phyloP scores from a whole-genome alignment of 352 stramenopile genomes.

The Discostella stelligera region DNA sequence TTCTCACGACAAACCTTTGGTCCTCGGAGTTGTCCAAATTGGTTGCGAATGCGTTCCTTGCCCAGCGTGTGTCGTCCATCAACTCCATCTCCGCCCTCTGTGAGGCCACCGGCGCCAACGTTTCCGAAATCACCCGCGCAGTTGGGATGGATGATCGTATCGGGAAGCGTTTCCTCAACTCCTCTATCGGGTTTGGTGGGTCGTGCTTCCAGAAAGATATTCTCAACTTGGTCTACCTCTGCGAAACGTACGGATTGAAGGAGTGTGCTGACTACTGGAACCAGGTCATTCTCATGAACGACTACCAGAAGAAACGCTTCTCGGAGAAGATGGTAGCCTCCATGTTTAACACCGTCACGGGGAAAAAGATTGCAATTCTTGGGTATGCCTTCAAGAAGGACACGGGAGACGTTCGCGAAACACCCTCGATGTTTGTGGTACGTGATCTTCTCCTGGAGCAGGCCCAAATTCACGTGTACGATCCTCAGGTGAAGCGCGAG shows the following conservation, averaged over 20 bases:
- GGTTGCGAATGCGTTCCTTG: conserved; percentile 98
- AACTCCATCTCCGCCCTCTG: conserved; percentile 99
- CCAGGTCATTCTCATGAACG: conserved; percentile 98
- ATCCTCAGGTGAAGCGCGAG: conserved; percentile 91
- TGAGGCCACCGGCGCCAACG: conserved; percentile 96
- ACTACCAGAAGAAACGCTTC: conserved; percentile 99
- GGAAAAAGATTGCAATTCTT: conserved; percentile 99
- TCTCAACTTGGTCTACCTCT: conserved; percentile 99
- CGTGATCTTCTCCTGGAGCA: conserved; percentile 95
- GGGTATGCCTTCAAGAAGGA: conserved; percentile 99
- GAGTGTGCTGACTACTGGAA: conserved; percentile 99
- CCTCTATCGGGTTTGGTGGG: conserved; percentile 97
- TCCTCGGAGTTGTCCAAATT: conserved; percentile 99
- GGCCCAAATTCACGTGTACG: conserved; percentile 95
- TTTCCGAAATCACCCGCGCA: conserved; percentile 95
- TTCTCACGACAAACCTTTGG: conserved; percentile 99
- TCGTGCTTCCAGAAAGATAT: conserved; percentile 99
- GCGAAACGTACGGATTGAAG: conserved; percentile 94
- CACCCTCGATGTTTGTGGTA: conserved; percentile 94
- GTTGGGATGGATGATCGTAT: conserved; percentile 98
- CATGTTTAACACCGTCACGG: conserved; percentile 99
- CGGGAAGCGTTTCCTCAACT: conserved; percentile 96
- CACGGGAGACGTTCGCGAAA: conserved; percentile 99
- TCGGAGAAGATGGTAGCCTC: conserved; percentile 94
- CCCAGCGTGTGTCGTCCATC: conserved; percentile 98